phyloP scores from a whole-genome alignment of 768 basidiomycete species.

The Kwoniella botswanensis region DNA sequence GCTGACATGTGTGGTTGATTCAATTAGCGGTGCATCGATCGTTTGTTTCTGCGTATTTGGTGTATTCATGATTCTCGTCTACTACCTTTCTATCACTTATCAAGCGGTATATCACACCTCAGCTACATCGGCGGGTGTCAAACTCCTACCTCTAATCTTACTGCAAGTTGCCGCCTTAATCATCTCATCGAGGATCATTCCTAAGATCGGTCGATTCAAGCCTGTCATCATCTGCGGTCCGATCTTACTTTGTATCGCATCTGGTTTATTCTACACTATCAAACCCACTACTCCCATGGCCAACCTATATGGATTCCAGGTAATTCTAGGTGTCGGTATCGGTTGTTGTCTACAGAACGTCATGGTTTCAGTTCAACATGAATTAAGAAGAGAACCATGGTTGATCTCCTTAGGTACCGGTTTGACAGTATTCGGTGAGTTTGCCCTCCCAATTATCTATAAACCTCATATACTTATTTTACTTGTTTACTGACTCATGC shows the following conservation, averaged over 20 bases:
- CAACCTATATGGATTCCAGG: constrained; percentile 59
- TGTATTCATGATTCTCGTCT: constrained; percentile 53
- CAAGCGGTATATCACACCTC: constrained; percentile 56
- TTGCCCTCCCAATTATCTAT: constrained; percentile 16
- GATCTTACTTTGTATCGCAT: constrained; percentile 54
- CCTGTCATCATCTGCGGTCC: constrained; percentile 59
- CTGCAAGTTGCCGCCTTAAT: constrained; percentile 55
- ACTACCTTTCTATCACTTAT: constrained; percentile 52
- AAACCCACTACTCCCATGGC: constrained; percentile 38
- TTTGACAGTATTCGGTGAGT: constrained; percentile 56
- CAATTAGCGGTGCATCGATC: constrained; percentile 42
- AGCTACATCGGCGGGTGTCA: constrained; percentile 56
- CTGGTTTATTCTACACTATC: constrained; percentile 59
- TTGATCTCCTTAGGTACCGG: constrained; percentile 58
- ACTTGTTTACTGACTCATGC: not conserved
- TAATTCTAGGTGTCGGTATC: constrained; percentile 59
- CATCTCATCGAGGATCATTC: constrained; percentile 50
- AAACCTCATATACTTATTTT: not conserved
- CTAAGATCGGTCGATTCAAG: constrained; percentile 57
- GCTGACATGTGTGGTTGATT: too few species aligned
- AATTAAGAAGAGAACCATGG: constrained; percentile 52
- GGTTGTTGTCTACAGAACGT: constrained; percentile 58
- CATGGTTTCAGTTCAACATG: constrained; percentile 60
- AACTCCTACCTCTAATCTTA: constrained; percentile 57
- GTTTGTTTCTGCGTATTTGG: constrained; percentile 55